Percentiles rank a stretch among this genome's conserved stretches.
Evolutionary conservation across 2,329 filamentous ascomycete genomes (phyloP).

Genomic region (Ramularia endophylla): DNA sequence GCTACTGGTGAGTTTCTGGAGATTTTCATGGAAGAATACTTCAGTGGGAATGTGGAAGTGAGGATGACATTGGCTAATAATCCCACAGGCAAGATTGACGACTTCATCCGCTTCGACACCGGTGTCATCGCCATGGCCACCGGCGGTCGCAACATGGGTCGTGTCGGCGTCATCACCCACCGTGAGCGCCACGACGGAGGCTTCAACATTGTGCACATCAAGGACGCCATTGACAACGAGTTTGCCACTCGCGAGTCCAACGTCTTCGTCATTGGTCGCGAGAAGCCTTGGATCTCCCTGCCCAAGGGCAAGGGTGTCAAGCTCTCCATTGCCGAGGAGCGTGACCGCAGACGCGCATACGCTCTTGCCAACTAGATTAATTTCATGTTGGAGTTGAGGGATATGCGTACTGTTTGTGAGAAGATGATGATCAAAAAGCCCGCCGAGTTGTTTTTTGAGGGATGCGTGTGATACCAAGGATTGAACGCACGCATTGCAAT

Average conservation of each 20-base stretch:
- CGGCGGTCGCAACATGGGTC: conserved; percentile 99
- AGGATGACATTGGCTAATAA: not conserved
- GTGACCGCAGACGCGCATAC: conserved; percentile 86
- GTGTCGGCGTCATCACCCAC: conserved; percentile 99
- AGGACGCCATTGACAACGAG: conserved; percentile 99
- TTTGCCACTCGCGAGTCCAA: conserved; percentile 99
- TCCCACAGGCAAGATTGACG: conserved; percentile 67
- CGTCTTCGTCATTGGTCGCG: conserved; percentile 97
- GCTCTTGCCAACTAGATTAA: conserved; percentile 42
- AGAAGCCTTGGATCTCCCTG: conserved; percentile 99
- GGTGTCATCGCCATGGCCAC: conserved; percentile 98
- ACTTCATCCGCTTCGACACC: conserved; percentile 99
- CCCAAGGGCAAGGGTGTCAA: conserved; percentile 99
- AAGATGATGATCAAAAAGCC: not conserved
- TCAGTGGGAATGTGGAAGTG: not conserved
- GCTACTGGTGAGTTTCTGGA: conserved; percentile 58
- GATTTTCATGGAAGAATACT: not conserved
- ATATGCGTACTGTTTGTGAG: not conserved
- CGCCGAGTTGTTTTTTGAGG: not conserved
- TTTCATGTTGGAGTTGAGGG: not conserved
- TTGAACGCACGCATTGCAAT: not conserved
- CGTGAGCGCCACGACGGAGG: conserved; percentile 99
- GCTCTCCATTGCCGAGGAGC: conserved; percentile 98
- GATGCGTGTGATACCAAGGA: not conserved
- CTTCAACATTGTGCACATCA: conserved; percentile 97